Evolutionary conservation across 108 stramenopile genomes (phyloP), one percentile per base, ranked within the genome.

Genomic region (Phaeodactylum tricornutum): DNA sequence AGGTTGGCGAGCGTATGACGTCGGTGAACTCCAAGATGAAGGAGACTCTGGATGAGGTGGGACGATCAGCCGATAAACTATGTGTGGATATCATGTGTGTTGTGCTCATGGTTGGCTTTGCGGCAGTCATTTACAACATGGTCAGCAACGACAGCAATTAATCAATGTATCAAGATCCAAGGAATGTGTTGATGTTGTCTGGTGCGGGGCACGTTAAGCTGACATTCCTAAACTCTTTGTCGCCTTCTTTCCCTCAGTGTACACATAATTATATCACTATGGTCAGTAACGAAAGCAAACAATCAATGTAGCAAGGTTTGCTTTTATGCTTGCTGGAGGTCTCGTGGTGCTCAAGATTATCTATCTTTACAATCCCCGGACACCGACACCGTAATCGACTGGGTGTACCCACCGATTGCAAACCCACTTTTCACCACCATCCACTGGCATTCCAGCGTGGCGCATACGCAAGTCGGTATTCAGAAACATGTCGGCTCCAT

Each of bases 1-100:
- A 55, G 34, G 83, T 79, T 15, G 61, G 74, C 21, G 92, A 87
- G 4, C 79, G 77, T 40, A 76, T 93, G 64, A 38, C 49, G 16
- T 75, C 75, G 39, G 86, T 93, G 20, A 93, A 93, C 55, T 28
- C 58, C 11, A 78, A 81, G 48, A 93, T 93, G 92, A 93, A 93
- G 71, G 83, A 80, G 12, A 90, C 84, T 9, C 65, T 93, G 44
- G 67, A 85, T 11, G 78, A 83, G 52, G 92, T 93, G 7, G 87
- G 84, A 25, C 73, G 95, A 17, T 49, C 71, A 36, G 60, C 79
- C 33, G 95, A 94, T 54, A 96, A 96, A 58, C 39, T 96, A 22
- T 92, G 89, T 69, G 84, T 96, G 2, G 95, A 96, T 62, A 92
- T 96, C 29, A 94, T 96, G 85, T 96, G 95, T 58, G 84, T 96